Evolutionary conservation across 2,329 filamentous ascomycete genomes (phyloP), one percentile per base, ranked within the genome.

Genomic region (Graphiopsis chlorocephala): DNA sequence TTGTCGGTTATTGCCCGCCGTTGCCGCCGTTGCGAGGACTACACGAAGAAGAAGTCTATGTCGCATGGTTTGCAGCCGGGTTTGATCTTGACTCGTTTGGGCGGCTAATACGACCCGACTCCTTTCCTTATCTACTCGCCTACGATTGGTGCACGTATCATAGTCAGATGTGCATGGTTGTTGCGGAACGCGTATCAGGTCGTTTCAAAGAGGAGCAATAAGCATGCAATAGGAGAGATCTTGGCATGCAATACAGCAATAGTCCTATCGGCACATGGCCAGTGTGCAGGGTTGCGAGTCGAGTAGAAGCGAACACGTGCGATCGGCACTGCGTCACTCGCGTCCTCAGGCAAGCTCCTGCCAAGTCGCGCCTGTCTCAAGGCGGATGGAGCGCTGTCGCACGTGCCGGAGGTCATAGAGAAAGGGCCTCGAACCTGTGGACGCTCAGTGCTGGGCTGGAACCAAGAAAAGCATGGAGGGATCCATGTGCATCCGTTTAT

Each of bases 231-330:
- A 35, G n/a, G 55, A 15, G 35, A 20, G 17, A 20, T 0, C 55
- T 58, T 58, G 55, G 55, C 55, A 38, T 35, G 55, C 55, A 58
- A 61, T 52, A 61, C 14, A 12, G 26, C 42, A 8, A n/a, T 7
- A 17, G 58, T 50, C 8, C 11, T 61, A 50, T 61, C 45, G 42
- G 58, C 58, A 61, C 58, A 52, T 52, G 58, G 20, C 25, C 58
- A 38, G 45, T 52, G 45, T 61, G 58, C 58, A 61, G 58, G 58
- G 26, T 29, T 61, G 28, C 47, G 53, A 35, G n/a, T 29, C 29
- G 15, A 31, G 35, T 45, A n/a, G 38, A 45, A 45, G 38, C 38
- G 38, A 45, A 45, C 38, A 45, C 38, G 42, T 28, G n/a, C 15
- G 42, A 61, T 61, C 29, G 57, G 10, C 55, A 26, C 23, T 45